phyloP scores from a whole-genome alignment of 2,329 filamentous ascomycete species.

The Gremmenia infestans region DNA sequence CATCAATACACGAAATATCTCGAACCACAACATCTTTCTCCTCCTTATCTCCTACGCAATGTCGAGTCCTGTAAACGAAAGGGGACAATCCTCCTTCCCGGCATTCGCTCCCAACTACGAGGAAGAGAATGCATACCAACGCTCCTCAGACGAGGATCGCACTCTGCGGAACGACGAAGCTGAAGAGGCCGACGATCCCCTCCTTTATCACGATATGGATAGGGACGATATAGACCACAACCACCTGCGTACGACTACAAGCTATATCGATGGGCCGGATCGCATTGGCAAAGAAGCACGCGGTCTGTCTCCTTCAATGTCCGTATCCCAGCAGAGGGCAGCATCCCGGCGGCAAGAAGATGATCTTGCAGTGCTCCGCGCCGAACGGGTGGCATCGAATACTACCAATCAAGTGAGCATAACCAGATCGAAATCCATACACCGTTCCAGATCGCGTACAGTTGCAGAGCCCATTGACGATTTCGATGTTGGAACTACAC shows the following conservation, averaged over 20 bases:
- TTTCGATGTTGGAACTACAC: conserved; percentile 49
- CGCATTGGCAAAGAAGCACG: conserved; percentile 19
- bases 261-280: conserved; percentile 32
- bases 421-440: conserved; percentile 35
- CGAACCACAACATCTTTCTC: not conserved
- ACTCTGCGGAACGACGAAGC: conserved; percentile 17
- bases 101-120: conserved; percentile 21
- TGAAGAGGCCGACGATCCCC: too few species aligned
- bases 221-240: conserved; percentile 32
- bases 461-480: conserved; percentile 57
- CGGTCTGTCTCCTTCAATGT: conserved; percentile 30
- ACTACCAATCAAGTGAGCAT: conserved; percentile 26
- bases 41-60: conserved; percentile 11
- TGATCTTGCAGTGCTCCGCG: conserved; percentile 59
- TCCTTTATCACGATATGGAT: conserved; percentile 11
- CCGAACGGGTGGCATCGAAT: conserved; percentile 51
- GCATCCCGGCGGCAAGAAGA: conserved; percentile 58
- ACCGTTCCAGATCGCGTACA: conserved; percentile 41
- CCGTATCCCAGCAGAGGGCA: conserved; percentile 54
- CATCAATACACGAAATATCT: not conserved
- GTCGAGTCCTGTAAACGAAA: conserved; percentile 27
- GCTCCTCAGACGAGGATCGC: conserved; percentile 31
- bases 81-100: conserved; percentile 31
- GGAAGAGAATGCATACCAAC: conserved; percentile 10
- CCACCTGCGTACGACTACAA: conserved; percentile 45